A percentile compares a stretch with the other conserved stretches of the same genome.
phyloP scores from a whole-genome alignment of 768 basidiomycete species.

The Phlegmacium glaucopus region DNA sequence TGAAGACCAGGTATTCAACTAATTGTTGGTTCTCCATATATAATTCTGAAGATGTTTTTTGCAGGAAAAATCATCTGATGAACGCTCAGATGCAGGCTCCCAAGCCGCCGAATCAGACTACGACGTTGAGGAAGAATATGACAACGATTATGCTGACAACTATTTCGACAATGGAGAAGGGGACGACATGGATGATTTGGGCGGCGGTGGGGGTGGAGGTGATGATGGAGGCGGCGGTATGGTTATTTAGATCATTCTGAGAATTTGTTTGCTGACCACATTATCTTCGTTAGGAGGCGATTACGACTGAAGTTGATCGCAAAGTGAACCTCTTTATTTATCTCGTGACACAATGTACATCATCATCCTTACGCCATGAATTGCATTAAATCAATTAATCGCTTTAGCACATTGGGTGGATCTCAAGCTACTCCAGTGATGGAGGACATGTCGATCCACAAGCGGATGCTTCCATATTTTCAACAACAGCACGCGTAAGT shows the following conservation, averaged over 20 bases:
- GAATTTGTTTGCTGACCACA: too few relatives aligned
- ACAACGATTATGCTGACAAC: slow-evolving; percentile 88
- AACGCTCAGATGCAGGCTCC: slow-evolving; percentile 65
- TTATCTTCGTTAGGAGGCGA: too few relatives aligned
- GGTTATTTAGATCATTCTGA: background rate
- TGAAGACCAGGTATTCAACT: slow-evolving; percentile 47
- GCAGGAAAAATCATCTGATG: slow-evolving; percentile 70
- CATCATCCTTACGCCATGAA: too few relatives aligned
- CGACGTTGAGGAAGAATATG: slow-evolving; percentile 87
- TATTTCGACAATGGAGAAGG: slow-evolving; percentile 90
- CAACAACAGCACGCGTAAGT: too few relatives aligned
- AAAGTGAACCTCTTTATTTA: too few relatives aligned
- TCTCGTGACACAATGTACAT: too few relatives aligned
- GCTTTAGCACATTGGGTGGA: too few relatives aligned
- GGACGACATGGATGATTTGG: slow-evolving; percentile 76
- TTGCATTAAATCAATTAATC: too few relatives aligned
- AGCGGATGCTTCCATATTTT: too few relatives aligned
- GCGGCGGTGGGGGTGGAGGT: slow-evolving; percentile 66
- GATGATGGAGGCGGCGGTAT: slow-evolving; percentile 50
- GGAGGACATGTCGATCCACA: too few relatives aligned
- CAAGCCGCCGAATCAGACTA: slow-evolving; percentile 70
- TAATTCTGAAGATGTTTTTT: background rate
- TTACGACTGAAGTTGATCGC: too few relatives aligned
- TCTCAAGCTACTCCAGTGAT: too few relatives aligned
- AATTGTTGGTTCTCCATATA: background rate